Conservation (phyloP, 1,284 basidiomycete genomes). For the Melampsora larici-populina region DNA sequence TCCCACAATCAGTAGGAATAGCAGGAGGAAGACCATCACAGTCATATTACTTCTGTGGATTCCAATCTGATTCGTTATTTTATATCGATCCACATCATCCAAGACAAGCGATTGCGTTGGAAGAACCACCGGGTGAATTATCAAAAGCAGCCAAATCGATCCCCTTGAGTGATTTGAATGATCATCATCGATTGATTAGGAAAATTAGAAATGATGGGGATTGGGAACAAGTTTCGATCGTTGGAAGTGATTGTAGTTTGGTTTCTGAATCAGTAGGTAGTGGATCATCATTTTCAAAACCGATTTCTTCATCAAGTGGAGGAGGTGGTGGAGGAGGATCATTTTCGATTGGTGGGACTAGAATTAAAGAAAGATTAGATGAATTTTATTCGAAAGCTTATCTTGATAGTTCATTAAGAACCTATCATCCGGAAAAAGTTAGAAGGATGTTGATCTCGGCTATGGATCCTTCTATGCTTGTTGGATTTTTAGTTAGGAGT, state of each 20-base stretch:
- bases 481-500: slow-evolving; percentile 81
- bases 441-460: slow-evolving; percentile 85
- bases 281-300: not conserved
- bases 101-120: slow-evolving; percentile 71
- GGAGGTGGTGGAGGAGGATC: not conserved
- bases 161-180: not conserved
- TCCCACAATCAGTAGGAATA: no score
- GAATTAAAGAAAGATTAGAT: slow-evolving; percentile 56
- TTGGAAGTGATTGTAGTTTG: slow-evolving; percentile 26
- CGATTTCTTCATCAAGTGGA: no score
- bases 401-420: slow-evolving; percentile 66
- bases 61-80: no score
- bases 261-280: slow-evolving; percentile 13
- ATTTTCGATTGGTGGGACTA: slow-evolving; percentile 45
- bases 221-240: slow-evolving; percentile 37
- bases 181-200: no score
- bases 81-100: slow-evolving; percentile 93
- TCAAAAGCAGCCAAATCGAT: slow-evolving; percentile 8
- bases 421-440: slow-evolving; percentile 90
- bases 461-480: slow-evolving; percentile 94
- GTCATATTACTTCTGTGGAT: no score
- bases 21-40: no score
- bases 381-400: slow-evolving; percentile 67
- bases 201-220: slow-evolving; percentile 6
- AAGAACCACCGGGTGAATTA: slow-evolving; percentile 18